These are phyloP conservation scores for Maudiozyma barnettii DNA, from an alignment of 805 yeast species.

Conservation along the genomic window DNA sequence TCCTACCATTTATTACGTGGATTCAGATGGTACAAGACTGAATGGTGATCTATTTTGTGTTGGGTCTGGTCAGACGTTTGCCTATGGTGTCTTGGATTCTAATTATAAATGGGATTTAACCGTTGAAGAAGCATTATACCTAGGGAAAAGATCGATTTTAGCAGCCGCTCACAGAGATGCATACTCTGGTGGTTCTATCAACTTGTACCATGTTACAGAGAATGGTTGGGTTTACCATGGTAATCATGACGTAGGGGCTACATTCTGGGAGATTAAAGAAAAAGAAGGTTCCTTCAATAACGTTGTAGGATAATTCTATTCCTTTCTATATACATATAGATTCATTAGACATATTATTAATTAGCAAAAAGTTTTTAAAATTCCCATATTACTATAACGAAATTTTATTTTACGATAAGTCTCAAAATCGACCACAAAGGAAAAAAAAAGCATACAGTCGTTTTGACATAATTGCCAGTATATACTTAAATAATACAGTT, in stretches of 20 bases:
- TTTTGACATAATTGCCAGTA: not conserved
- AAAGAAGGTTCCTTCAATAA: slow-evolving; percentile 84
- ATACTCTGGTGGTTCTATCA: slow-evolving; percentile 92
- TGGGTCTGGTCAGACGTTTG: slow-evolving; percentile 98
- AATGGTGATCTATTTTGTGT: slow-evolving; percentile 94
- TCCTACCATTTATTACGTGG: slow-evolving; percentile 91
- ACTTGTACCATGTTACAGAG: slow-evolving; percentile 87
- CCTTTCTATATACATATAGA: not conserved
- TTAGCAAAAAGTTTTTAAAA: not conserved
- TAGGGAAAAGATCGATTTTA: slow-evolving; percentile 90
- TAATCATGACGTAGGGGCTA: slow-evolving; percentile 81
- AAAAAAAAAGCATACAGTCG: not conserved
- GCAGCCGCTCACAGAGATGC: slow-evolving; percentile 99
- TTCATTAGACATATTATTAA: not conserved
- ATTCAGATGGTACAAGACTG: slow-evolving; percentile 92
- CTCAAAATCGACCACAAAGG: not conserved
- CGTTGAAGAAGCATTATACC: slow-evolving; percentile 85
- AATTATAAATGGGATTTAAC: slow-evolving; percentile 85
- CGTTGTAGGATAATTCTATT: slow-evolving; percentile 36
- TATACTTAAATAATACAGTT: not conserved
- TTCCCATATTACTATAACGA: too few species aligned
- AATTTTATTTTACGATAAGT: too few species aligned
- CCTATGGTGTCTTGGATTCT: slow-evolving; percentile 94
- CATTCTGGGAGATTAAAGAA: slow-evolving; percentile 86
- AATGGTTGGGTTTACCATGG: slow-evolving; percentile 95